These are phyloP conservation scores for Hyaloscypha variabilis DNA, from an alignment of 495 filamentous ascomycete species.

Conservation along the genomic window DNA sequence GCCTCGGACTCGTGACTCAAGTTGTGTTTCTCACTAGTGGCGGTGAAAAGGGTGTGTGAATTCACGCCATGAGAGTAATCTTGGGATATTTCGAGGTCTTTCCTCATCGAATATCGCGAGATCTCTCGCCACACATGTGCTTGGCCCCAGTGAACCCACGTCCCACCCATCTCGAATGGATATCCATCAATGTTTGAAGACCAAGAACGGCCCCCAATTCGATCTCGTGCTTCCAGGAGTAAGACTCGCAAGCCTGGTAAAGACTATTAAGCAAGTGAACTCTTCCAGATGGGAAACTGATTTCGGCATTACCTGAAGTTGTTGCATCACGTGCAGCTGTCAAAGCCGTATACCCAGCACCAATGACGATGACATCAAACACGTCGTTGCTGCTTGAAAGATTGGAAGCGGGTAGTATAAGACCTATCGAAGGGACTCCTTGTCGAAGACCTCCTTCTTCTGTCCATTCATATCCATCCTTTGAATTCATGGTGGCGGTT, in stretches of 20 bases:
- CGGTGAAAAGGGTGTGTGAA: background rate
- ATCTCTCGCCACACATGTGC: constrained; percentile 28
- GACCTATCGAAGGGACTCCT: no score
- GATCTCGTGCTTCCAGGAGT: constrained; percentile 40
- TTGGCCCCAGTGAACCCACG: constrained; percentile 35
- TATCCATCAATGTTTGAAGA: constrained; percentile 31
- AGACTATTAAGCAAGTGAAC: no score
- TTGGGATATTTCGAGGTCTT: constrained; percentile 5
- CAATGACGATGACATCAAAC: no score
- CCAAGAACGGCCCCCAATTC: constrained; percentile 41
- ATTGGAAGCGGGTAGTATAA: no score
- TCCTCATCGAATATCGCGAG: constrained; percentile 29
- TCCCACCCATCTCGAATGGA: constrained; percentile 40
- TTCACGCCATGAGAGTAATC: constrained; percentile 7
- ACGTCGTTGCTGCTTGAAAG: no score
- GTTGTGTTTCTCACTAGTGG: background rate
- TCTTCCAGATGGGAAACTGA: no score
- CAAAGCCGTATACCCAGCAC: no score
- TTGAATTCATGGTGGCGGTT: no score
- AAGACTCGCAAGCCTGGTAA: constrained; percentile 29
- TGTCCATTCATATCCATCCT: no score
- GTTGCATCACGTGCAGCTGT: no score
- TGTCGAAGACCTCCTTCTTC: no score
- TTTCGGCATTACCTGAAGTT: no score
- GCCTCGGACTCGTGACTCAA: constrained; percentile 5